These are phyloP conservation scores for Sarocladium kiliense DNA, from an alignment of 2,329 filamentous ascomycete species.

Conservation along the genomic window DNA sequence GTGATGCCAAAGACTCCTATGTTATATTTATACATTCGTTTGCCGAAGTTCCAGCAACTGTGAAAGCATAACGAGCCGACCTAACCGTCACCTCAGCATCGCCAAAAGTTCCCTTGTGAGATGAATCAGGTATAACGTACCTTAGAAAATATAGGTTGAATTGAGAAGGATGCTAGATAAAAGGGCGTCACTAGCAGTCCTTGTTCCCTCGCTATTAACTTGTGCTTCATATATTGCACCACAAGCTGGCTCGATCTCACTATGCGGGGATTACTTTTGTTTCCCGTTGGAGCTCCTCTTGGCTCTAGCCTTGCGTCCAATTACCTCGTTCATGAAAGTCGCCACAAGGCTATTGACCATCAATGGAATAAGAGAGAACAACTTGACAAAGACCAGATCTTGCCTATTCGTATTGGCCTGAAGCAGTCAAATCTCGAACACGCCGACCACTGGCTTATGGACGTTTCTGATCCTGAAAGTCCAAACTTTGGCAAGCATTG, in stretches of 20 bases:
- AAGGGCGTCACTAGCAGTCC: background rate
- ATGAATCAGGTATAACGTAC: background rate
- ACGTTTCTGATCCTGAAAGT: background rate
- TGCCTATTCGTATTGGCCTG: conserved; percentile 2
- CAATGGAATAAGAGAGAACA: background rate
- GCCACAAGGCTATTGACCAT: background rate
- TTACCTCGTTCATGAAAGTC: background rate
- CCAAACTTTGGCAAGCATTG: conserved; percentile 1
- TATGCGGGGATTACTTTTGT: background rate
- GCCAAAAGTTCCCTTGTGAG: background rate
- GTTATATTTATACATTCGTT: background rate
- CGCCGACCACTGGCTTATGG: background rate
- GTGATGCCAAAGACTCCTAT: background rate
- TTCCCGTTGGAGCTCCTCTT: background rate
- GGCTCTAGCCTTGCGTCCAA: conserved; percentile 1
- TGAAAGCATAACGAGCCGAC: background rate
- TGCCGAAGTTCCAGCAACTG: background rate
- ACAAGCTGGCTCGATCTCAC: background rate
- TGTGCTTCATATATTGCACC: background rate
- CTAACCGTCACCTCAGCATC: background rate
- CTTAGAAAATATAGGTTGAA: background rate
- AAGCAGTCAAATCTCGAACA: conserved; percentile 6
- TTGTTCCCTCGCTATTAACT: background rate
- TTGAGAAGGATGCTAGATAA: background rate
- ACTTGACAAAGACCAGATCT: background rate